Conservation (phyloP, 2,329 filamentous ascomycete species). For the Arthrobotrys megalospora region DNA sequence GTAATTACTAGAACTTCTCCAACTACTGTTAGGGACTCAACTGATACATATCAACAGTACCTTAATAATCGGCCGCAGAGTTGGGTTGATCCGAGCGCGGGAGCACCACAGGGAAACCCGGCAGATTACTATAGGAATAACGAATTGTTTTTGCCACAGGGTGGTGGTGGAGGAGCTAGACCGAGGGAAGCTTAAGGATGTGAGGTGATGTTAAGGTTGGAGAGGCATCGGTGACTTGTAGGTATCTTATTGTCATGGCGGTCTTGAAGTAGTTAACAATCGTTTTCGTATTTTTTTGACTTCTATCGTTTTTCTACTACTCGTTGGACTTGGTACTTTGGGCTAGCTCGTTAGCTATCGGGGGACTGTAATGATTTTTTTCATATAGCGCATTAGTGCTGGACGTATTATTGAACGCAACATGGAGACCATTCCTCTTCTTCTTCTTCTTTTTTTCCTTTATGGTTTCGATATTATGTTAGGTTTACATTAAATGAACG, state of each 20-base stretch:
- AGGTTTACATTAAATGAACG: conserved; percentile 16
- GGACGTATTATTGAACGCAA: conserved; percentile 3
- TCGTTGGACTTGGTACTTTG: conserved; percentile 7
- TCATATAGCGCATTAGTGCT: conserved; percentile 27
- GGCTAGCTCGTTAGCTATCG: conserved; percentile 5
- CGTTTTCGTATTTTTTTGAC: background rate
- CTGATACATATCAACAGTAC: conserved; percentile 62
- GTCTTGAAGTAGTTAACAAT: background rate
- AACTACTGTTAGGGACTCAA: conserved; percentile 58
- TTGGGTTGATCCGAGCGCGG: conserved; percentile 60
- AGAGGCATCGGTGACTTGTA: background rate
- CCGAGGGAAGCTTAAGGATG: conserved; percentile 44
- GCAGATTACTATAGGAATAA: conserved; percentile 64
- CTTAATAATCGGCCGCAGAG: conserved; percentile 63
- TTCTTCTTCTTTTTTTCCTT: background rate
- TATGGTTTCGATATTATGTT: conserved; percentile 24
- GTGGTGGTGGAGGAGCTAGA: conserved; percentile 51
- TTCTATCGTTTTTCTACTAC: conserved; percentile 12
- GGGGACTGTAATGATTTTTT: conserved; percentile 24
- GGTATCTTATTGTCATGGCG: background rate
- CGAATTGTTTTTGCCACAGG: conserved; percentile 63
- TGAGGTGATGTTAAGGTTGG: background rate
- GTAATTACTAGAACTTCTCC: conserved; percentile 60
- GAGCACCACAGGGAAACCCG: conserved; percentile 54
- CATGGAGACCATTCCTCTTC: conserved; percentile 1